Conservation (phyloP, 371 early-diverging fungal species). For the Chytridium lagenaria region DNA sequence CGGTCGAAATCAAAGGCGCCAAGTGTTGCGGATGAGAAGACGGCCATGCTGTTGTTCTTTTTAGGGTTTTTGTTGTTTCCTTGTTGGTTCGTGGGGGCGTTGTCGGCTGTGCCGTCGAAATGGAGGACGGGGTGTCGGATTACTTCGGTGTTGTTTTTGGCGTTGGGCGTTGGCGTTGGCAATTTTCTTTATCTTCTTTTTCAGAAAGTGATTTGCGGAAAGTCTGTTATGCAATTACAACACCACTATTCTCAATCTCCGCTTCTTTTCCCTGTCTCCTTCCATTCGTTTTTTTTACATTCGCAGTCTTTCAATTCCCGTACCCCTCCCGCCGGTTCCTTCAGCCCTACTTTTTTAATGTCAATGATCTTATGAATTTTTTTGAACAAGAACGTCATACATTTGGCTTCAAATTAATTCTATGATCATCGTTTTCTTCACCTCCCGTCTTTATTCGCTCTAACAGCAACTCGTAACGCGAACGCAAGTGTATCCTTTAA, state of each 20-base stretch:
- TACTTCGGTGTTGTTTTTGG: neutral
- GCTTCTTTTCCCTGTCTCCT: neutral
- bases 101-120: neutral
- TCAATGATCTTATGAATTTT: no score
- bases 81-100: constrained; percentile 23
- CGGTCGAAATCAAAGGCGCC: constrained; percentile 5
- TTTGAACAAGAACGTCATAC: no score
- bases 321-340: no score
- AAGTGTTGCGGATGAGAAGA: neutral
- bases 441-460: no score
- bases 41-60: constrained; percentile 16
- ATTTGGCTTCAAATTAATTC: no score
- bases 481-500: no score
- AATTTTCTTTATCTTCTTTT: constrained; percentile 14
- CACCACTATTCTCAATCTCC: no score
- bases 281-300: neutral
- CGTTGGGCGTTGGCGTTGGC: neutral
- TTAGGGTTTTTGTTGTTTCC: constrained; percentile 22
- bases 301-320: no score
- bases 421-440: no score
- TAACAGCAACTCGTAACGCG: no score
- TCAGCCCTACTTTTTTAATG: no score
- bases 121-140: constrained; percentile 17
- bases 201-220: neutral
- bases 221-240: no score